Conservation (phyloP, 2,329 filamentous ascomycete genomes). For the Macrophomina pseudophaseolina region DNA sequence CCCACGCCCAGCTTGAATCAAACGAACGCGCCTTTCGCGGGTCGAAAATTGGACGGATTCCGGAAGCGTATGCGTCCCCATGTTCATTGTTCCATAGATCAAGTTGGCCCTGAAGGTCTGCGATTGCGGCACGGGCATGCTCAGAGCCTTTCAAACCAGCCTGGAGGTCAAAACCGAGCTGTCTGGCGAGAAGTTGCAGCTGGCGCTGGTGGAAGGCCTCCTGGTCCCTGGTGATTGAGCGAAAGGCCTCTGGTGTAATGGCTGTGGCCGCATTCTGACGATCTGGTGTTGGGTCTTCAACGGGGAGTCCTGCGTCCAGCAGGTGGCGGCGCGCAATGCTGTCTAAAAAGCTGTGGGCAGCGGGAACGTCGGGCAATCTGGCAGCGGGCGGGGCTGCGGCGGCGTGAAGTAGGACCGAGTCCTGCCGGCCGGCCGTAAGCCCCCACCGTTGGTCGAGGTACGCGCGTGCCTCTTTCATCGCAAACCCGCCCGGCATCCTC, state of each 20-base stretch:
- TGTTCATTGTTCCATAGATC: slow-evolving; percentile 32
- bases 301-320: slow-evolving; percentile 8
- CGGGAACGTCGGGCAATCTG: slow-evolving; percentile 27
- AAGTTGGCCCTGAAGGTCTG: slow-evolving; percentile 30
- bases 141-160: slow-evolving; percentile 27
- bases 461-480: slow-evolving; percentile 25
- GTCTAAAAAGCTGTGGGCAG: slow-evolving; percentile 29
- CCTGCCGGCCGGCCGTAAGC: slow-evolving; percentile 28
- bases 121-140: slow-evolving; percentile 28
- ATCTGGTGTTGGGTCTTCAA: background rate
- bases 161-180: slow-evolving; percentile 29
- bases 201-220: slow-evolving; percentile 29
- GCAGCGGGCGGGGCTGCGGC: slow-evolving; percentile 27
- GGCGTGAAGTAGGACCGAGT: slow-evolving; percentile 29
- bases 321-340: slow-evolving; percentile 26
- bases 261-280: slow-evolving; percentile 25
- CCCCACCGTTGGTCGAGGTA: slow-evolving; percentile 28
- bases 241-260: slow-evolving; percentile 29
- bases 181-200: slow-evolving; percentile 29
- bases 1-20: slow-evolving; percentile 34
- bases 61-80: slow-evolving; percentile 30
- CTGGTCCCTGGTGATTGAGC: slow-evolving; percentile 29
- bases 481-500: slow-evolving; percentile 31
- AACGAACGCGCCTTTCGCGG: slow-evolving; percentile 30
- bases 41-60: slow-evolving; percentile 32